Conservation (phyloP, 1,284 basidiomycete genomes). For the Apiotrichum laibachii region DNA sequence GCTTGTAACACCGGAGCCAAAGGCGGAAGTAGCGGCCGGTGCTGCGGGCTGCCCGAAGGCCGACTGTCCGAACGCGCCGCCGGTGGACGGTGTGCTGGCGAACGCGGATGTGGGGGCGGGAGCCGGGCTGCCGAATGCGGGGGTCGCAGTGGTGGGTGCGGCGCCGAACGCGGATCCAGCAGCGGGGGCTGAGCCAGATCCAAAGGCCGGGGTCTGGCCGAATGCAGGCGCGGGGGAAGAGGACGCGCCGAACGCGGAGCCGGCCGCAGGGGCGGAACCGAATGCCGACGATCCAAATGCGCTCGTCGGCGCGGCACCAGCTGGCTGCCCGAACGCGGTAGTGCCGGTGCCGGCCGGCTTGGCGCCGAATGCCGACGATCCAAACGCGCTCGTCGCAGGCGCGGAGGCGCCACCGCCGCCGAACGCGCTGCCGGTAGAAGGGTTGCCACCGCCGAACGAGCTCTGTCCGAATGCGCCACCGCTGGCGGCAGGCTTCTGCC, state of each 20-base stretch:
- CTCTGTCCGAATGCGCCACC: too few relatives aligned
- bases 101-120: slow-evolving; percentile 7
- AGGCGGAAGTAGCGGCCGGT: not conserved
- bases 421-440: too few relatives aligned
- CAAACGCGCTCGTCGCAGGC: not conserved
- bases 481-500: not conserved
- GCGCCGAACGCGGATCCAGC: slow-evolving; percentile 8
- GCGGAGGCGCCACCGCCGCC: too few relatives aligned
- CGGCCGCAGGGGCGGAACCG: not conserved
- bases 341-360: slow-evolving; percentile 21
- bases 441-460: too few relatives aligned
- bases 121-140: too few relatives aligned
- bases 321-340: slow-evolving; percentile 21
- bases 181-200: not conserved
- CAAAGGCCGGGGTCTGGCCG: too few relatives aligned
- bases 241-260: slow-evolving; percentile 2
- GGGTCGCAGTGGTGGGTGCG: not conserved
- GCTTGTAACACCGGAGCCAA: slow-evolving; percentile 24
- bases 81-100: slow-evolving; percentile 10
- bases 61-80: slow-evolving; percentile 47
- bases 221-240: not conserved
- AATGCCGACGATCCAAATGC: slow-evolving; percentile 22
- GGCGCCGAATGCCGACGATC: slow-evolving; percentile 42
- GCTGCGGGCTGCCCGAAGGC: slow-evolving; percentile 34
- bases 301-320: slow-evolving; percentile 9